Base-by-base conservation (phyloP, 208 protist species). In the Kentomonas sorsogonicus region DNA sequence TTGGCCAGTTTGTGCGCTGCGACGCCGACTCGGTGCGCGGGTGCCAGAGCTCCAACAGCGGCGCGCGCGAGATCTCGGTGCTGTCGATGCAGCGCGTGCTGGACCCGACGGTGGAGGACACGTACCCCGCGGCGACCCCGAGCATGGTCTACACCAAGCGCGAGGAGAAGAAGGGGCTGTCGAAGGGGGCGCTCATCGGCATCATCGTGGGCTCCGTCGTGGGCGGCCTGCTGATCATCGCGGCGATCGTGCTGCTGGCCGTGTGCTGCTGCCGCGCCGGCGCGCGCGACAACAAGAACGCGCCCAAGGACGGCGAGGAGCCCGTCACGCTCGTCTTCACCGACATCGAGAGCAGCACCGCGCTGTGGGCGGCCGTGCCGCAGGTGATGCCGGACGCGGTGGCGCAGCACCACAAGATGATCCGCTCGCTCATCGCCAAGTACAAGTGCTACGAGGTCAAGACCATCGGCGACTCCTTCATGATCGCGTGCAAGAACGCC, bases 361-460 rank as follows among this genome's bases (percentile, higher is more conserved):
- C 47, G 31, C 61, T 91, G 63, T 94, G 86, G 86, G 53, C 63
- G 11, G 59, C 31, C 10, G 45, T 63, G 43, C 52, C 77, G 25
- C 27, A 62, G 15, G 55, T 51, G 15, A 94, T 92, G 87, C 33
- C 38, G 26, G 3, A 20, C 16, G 62, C 81, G 10, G 53, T 89
- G 18, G 33, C 61, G 43, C 46, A 68, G 9, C 77, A 92, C 64
- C 73, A 91, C 41, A 33, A 50, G 34, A 47, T 86, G 27, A 69
- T 86, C 25, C 79, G 87, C 36, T 59, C 57, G 39, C 56, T 79
- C 34, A 77, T 94, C 45, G 60, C 66, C 27, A 69, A 63, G 57
- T 58, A 79, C 63, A 69, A 67, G 67, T 83, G 66, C 43, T 83
- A 87, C 44, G 79, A 89, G 59, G 84, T 91, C 33, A 89, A 91